phyloP scores from a whole-genome alignment of 768 basidiomycete species.

The Mrakia blollopis region DNA sequence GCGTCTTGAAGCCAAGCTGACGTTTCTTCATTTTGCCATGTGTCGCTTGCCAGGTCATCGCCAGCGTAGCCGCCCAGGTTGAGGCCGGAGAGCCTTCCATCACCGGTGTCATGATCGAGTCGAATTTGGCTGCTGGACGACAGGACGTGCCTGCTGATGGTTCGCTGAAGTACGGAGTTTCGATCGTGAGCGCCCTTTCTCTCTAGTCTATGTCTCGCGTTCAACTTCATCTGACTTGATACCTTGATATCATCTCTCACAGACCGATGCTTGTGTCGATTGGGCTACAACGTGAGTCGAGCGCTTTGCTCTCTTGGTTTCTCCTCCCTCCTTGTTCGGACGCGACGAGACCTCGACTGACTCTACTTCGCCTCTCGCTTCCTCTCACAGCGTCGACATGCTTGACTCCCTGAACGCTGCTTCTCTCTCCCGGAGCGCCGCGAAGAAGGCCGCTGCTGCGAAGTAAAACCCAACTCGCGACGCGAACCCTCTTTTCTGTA shows the following conservation, averaged over 20 bases:
- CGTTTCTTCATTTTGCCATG: not conserved
- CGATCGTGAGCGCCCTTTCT: constrained; percentile 45
- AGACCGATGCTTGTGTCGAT: constrained; percentile 1
- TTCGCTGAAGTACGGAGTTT: constrained; percentile 70
- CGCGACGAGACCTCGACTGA: not conserved
- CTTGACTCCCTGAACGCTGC: constrained; percentile 51
- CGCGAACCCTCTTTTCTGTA: not conserved
- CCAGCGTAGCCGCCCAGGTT: constrained; percentile 69
- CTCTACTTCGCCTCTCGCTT: not conserved
- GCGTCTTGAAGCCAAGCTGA: not conserved
- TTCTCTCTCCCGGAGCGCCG: constrained; percentile 9
- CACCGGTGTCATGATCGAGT: constrained; percentile 97
- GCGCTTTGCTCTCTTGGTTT: not conserved
- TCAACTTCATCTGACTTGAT: not conserved
- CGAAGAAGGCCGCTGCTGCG: not conserved
- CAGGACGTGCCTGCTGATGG: constrained; percentile 77
- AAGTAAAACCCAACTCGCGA: not conserved
- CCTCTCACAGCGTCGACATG: constrained; percentile 51
- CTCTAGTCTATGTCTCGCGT: not conserved
- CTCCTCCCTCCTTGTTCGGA: not conserved
- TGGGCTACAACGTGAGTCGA: not conserved
- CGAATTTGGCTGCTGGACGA: constrained; percentile 80
- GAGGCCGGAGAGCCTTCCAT: constrained; percentile 60
- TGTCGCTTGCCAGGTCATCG: constrained; percentile 51
- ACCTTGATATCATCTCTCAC: not conserved